Conservation (phyloP, 257 asterid genomes). For the Vinca minor region DNA sequence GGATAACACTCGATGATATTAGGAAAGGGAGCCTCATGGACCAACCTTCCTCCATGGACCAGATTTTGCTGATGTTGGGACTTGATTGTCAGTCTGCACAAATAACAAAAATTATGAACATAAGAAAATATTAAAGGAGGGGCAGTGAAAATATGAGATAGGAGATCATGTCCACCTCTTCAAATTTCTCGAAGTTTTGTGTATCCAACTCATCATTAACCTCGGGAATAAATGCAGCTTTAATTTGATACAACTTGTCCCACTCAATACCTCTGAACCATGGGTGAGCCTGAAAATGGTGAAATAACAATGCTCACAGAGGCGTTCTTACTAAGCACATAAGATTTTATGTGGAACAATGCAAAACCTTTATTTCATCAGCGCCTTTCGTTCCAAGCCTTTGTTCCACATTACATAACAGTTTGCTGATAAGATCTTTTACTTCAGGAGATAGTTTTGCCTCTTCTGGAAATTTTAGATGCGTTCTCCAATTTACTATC, state of each 20-base stretch:
- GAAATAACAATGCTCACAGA: slow-evolving; percentile 16
- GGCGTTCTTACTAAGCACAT: slow-evolving; percentile 4
- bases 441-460: slow-evolving; percentile 79
- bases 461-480: slow-evolving; percentile 89
- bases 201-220: slow-evolving; percentile 93
- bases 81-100: slow-evolving; percentile 66
- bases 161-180: slow-evolving; percentile 49
- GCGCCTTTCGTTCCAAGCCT: slow-evolving; percentile 98
- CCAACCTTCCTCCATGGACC: slow-evolving; percentile 99
- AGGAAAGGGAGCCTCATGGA: slow-evolving; percentile 12
- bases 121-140: slow-evolving; percentile 13
- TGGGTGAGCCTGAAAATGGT: slow-evolving; percentile 68
- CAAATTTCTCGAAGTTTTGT: slow-evolving; percentile 95
- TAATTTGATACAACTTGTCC: slow-evolving; percentile 76
- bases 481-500: slow-evolving; percentile 89
- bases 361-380: slow-evolving; percentile 68
- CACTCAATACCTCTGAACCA: slow-evolving; percentile 86
- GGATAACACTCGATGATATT: neutral
- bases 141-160: neutral
- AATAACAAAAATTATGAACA: slow-evolving; percentile 11
- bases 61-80: slow-evolving; percentile 56
- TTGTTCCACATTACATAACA: slow-evolving; percentile 86
- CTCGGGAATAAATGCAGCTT: slow-evolving; percentile 96
- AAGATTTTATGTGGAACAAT: slow-evolving; percentile 14
- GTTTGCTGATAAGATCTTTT: slow-evolving; percentile 82